A percentile compares a stretch with the other conserved stretches of the same genome.
Evolutionary conservation across 1,284 basidiomycete genomes (phyloP).

Genomic region (Bjerkandera adusta): DNA sequence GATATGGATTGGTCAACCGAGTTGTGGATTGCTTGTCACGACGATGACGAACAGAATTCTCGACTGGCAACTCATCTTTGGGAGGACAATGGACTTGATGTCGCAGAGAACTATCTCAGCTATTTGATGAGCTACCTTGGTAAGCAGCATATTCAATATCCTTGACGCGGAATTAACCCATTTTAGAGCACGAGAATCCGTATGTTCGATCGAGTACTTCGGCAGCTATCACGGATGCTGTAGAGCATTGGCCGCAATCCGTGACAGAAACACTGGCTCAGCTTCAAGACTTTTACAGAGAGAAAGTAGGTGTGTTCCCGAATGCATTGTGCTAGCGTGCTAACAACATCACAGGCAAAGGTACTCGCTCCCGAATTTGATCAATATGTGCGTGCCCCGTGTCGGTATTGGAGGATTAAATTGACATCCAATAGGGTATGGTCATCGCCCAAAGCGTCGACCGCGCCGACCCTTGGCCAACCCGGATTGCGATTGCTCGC

Average conservation of each 20-base stretch:
- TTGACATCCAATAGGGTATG: slow-evolving; percentile 69
- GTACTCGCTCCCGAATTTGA: slow-evolving; percentile 89
- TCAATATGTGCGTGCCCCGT: slow-evolving; percentile 62
- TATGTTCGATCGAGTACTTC: slow-evolving; percentile 83
- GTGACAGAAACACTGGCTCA: slow-evolving; percentile 45
- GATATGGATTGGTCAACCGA: slow-evolving; percentile 92
- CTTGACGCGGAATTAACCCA: not conserved
- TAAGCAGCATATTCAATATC: slow-evolving; percentile 32
- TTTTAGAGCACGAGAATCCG: slow-evolving; percentile 71
- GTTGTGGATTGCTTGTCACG: slow-evolving; percentile 89
- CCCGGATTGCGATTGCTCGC: slow-evolving; percentile 75
- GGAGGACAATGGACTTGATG: slow-evolving; percentile 96
- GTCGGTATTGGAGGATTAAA: not conserved
- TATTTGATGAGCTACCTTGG: slow-evolving; percentile 73
- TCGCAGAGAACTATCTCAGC: slow-evolving; percentile 71
- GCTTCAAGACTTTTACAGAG: slow-evolving; percentile 77
- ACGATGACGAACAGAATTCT: slow-evolving; percentile 90
- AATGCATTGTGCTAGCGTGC: slow-evolving; percentile 2
- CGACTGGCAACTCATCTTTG: slow-evolving; percentile 82
- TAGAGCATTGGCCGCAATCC: slow-evolving; percentile 73
- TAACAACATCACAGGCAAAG: slow-evolving; percentile 52
- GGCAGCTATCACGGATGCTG: slow-evolving; percentile 75
- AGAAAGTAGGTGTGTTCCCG: slow-evolving; percentile 54
- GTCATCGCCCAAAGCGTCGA: slow-evolving; percentile 89
- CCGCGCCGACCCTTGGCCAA: slow-evolving; percentile 89